These are phyloP conservation scores for Brassica rapa DNA, from an alignment of 345 rosid species.

Conservation along the genomic window DNA sequence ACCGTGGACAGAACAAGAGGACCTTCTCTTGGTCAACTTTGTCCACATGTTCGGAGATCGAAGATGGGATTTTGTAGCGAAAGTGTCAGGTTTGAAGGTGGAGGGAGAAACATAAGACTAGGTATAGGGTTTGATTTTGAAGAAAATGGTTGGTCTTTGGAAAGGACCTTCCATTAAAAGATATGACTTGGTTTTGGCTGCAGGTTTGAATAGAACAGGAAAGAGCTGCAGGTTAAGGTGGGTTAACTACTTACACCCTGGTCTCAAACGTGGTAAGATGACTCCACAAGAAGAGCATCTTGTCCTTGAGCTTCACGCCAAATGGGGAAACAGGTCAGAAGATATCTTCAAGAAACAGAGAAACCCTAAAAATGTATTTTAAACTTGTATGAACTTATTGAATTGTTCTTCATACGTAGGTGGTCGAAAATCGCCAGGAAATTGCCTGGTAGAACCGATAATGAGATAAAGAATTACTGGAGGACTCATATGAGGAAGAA, in stretches of 20 bases:
- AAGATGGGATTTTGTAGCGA: conserved; percentile 96
- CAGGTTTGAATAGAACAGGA: conserved; percentile 97
- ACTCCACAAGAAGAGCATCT: conserved; percentile 86
- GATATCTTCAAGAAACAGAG: conserved; percentile 18
- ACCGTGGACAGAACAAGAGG: conserved; percentile 98
- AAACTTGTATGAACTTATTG: background rate
- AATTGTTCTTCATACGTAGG: conserved; percentile 43
- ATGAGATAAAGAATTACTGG: conserved; percentile 98
- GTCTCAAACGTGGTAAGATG: conserved; percentile 97
- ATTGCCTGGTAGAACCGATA: conserved; percentile 94
- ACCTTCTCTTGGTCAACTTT: conserved; percentile 74
- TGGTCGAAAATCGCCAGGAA: conserved; percentile 97
- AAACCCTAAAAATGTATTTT: background rate
- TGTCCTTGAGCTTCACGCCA: conserved; percentile 87
- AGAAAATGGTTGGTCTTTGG: conserved; percentile 49
- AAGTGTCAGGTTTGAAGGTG: conserved; percentile 99
- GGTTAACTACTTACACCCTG: conserved; percentile 98
- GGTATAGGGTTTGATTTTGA: conserved; percentile 57
- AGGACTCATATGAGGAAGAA: conserved; percentile 93
- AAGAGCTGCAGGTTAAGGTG: conserved; percentile 99
- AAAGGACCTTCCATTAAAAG: conserved; percentile 51
- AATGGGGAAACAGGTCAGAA: conserved; percentile 94
- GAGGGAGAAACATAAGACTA: conserved; percentile 86
- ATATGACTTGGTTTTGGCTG: conserved; percentile 62
- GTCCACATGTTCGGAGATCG: conserved; percentile 95